Evolutionary conservation across 441 rosid species (phyloP).

Genomic region (Gossypium laxum): DNA sequence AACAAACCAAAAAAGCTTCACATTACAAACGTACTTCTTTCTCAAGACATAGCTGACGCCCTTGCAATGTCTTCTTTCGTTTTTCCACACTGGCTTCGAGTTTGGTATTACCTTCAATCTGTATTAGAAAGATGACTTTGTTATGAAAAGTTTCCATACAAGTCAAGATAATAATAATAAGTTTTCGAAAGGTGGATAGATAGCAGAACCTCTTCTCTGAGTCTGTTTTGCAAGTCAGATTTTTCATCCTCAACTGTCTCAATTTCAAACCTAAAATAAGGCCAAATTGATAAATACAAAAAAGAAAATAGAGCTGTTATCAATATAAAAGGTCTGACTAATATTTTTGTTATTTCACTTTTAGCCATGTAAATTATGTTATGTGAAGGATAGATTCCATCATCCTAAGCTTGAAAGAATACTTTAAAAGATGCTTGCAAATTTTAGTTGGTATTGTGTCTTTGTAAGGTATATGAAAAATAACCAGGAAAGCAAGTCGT

Average conservation of each 20-base stretch:
- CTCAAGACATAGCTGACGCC: conserved; percentile 61
- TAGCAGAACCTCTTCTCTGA: conserved; percentile 56
- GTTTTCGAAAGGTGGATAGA: conserved; percentile 4
- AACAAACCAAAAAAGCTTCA: not conserved
- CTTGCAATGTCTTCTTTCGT: conserved; percentile 53
- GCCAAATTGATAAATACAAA: conserved; percentile 12
- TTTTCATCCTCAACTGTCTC: conserved; percentile 59
- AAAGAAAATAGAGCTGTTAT: conserved; percentile 1
- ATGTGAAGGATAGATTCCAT: not conserved
- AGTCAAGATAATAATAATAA: not conserved
- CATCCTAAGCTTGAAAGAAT: not conserved
- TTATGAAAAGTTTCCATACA: conserved; percentile 10
- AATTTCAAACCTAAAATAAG: conserved; percentile 51
- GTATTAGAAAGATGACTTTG: conserved; percentile 15
- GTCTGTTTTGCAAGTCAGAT: conserved; percentile 50
- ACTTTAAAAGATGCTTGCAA: not conserved
- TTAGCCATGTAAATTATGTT: not conserved
- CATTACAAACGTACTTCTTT: conserved; percentile 49
- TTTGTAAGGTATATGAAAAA: conserved; percentile 5
- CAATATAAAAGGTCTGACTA: not conserved
- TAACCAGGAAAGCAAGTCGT: conserved; percentile 11
- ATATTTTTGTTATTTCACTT: not conserved
- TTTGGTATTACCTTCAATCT: conserved; percentile 58
- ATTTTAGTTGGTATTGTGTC: not conserved
- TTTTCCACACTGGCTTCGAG: conserved; percentile 51